These are phyloP conservation scores for Albugo candida DNA, from an alignment of 352 stramenopile genomes.

Conservation along the genomic window DNA sequence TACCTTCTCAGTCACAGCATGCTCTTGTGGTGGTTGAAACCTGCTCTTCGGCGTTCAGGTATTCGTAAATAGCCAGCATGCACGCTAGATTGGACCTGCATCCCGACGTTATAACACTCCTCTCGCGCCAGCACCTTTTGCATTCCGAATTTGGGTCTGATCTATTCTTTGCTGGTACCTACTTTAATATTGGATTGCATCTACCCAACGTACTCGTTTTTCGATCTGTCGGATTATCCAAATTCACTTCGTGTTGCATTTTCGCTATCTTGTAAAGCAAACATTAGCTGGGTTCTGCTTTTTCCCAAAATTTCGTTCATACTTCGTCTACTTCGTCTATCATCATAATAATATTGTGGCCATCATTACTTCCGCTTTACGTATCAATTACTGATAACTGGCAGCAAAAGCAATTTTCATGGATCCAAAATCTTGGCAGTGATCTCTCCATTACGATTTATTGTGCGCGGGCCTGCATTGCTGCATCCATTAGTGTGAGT, in stretches of 20 bases:
- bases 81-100: conserved; percentile 28
- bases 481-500: conserved; percentile 46
- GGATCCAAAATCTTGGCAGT: conserved; percentile 22
- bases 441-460: conserved; percentile 55
- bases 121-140: conserved; percentile 50
- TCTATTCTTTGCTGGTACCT: conserved; percentile 48
- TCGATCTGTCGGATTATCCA: conserved; percentile 19
- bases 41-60: conserved; percentile 43
- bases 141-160: conserved; percentile 66
- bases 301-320: conserved; percentile 47
- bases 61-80: conserved; percentile 24
- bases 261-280: conserved; percentile 34
- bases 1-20: too few relatives aligned
- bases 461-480: conserved; percentile 48
- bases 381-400: conserved; percentile 23
- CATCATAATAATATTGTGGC: conserved; percentile 37
- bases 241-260: conserved; percentile 33
- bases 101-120: conserved; percentile 45
- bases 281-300: conserved; percentile 49
- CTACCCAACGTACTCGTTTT: conserved; percentile 35
- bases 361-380: conserved; percentile 40
- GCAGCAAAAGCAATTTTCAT: conserved; percentile 18
- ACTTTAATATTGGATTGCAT: conserved; percentile 45
- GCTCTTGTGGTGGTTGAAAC: conserved; percentile 27
- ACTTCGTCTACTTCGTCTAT: conserved; percentile 22